Evolutionary conservation across 495 filamentous ascomycete species (phyloP).

Genomic region (Evernia prunastri): DNA sequence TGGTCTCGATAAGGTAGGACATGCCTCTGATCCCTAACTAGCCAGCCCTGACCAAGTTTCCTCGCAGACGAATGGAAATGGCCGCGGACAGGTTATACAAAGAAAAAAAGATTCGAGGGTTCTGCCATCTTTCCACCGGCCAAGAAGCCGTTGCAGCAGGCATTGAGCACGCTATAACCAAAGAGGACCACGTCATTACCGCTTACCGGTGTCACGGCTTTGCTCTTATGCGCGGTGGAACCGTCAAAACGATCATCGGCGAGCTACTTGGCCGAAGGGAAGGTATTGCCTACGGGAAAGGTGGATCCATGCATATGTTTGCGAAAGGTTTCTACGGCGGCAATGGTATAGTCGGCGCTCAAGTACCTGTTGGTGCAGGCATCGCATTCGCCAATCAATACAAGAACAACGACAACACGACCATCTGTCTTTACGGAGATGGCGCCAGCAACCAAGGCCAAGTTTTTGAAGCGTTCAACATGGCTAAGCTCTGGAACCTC

Average conservation of each 20-base stretch:
- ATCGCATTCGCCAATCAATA: constrained; percentile 97
- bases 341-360: constrained; percentile 97
- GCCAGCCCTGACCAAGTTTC: constrained; percentile 10
- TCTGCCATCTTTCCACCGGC: constrained; percentile 96
- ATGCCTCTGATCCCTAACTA: constrained; percentile 4
- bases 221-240: constrained; percentile 90
- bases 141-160: constrained; percentile 96
- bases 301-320: constrained; percentile 99
- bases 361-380: constrained; percentile 95
- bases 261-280: constrained; percentile 91
- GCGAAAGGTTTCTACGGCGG: constrained; percentile 95
- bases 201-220: constrained; percentile 98
- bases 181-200: constrained; percentile 90
- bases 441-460: constrained; percentile 98
- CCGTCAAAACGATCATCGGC: constrained; percentile 88
- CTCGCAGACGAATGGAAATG: constrained; percentile 93
- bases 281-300: constrained; percentile 97
- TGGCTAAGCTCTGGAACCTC: constrained; percentile 98
- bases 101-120: constrained; percentile 98
- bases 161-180: constrained; percentile 91
- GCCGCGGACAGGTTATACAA: constrained; percentile 96
- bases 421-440: constrained; percentile 90
- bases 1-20: constrained; percentile 83
- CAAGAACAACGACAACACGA: constrained; percentile 72
- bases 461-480: constrained; percentile 99